Conservation (phyloP, 192 early-diverging fungal species). For the Backusella macrospora region DNA sequence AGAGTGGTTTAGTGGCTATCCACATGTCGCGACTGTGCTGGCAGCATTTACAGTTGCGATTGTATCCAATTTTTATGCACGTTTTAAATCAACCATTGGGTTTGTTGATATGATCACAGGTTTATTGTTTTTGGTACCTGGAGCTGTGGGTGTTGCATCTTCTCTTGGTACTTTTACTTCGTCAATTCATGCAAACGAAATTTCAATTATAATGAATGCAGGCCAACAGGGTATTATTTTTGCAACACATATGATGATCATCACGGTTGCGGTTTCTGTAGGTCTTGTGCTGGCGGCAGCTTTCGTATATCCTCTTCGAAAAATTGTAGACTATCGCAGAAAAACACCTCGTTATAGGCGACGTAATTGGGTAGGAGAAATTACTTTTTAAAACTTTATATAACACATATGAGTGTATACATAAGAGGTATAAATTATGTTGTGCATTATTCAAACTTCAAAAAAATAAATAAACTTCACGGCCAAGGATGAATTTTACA, state of each 20-base stretch:
- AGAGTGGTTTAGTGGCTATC: slow-evolving; percentile 17
- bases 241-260: slow-evolving; percentile 30
- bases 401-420: background rate
- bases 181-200: slow-evolving; percentile 1
- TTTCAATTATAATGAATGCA: slow-evolving; percentile 22
- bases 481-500: no score
- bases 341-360: slow-evolving; percentile 14
- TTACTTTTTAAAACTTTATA: slow-evolving; percentile 20
- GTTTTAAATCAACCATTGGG: slow-evolving; percentile 19
- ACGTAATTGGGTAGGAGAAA: slow-evolving; percentile 27
- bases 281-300: slow-evolving; percentile 24
- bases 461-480: background rate
- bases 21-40: slow-evolving; percentile 21
- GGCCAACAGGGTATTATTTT: slow-evolving; percentile 26
- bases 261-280: slow-evolving; percentile 20
- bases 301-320: slow-evolving; percentile 24
- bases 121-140: slow-evolving; percentile 29
- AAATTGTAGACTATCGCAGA: slow-evolving; percentile 22
- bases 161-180: slow-evolving; percentile 21
- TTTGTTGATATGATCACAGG: slow-evolving; percentile 32
- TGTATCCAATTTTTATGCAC: slow-evolving; percentile 26
- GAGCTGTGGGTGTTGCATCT: slow-evolving; percentile 25
- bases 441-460: background rate
- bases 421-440: background rate
- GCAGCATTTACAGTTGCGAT: slow-evolving; percentile 21